These are phyloP conservation scores for Brassica napus DNA, from an alignment of 345 rosid species.

Conservation along the genomic window Da-Ae NC_063450.1:37664501-37665000, in stretches of 20 bases:
- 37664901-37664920: conserved; percentile 17
- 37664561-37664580: conserved; percentile 31
- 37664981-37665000: not conserved
- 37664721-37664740: conserved; percentile 28
- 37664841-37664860: not conserved
- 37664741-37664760: conserved; percentile 8
- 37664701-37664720: conserved; percentile 35
- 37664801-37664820: conserved; percentile 25
- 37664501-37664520: conserved; percentile 29
- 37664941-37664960: not conserved
- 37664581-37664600: conserved; percentile 12
- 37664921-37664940: conserved; percentile 15
- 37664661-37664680: not conserved
- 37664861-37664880: conserved; percentile 17
- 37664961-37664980: not conserved
- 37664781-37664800: conserved; percentile 36
- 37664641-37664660: conserved; percentile 18
- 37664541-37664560: conserved; percentile 35
- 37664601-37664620: conserved; percentile 23
- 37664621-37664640: not conserved
- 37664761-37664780: conserved; percentile 14
- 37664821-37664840: not conserved
- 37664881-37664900: conserved; percentile 32
- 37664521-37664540: conserved; percentile 34
- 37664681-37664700: conserved; percentile 1